These are phyloP conservation scores for Pichia sp. DNA, from an alignment of 1,139 yeast species.

Conservation along the genomic window DNA sequence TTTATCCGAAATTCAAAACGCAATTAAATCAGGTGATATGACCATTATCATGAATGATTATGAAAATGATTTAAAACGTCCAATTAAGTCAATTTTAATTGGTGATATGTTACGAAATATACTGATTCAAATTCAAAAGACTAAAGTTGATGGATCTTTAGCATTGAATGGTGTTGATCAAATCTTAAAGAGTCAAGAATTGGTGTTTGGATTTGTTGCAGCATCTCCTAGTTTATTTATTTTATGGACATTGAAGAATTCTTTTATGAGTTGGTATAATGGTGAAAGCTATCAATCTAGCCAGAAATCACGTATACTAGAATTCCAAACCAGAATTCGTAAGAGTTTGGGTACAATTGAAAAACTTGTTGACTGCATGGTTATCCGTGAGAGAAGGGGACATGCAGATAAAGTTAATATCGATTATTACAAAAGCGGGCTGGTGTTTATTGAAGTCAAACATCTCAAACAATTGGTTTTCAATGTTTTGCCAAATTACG, in stretches of 20 bases:
- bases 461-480: slow-evolving; percentile 47
- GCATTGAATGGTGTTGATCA: slow-evolving; percentile 90
- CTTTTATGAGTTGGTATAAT: slow-evolving; percentile 12
- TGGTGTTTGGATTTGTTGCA: slow-evolving; percentile 87
- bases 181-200: slow-evolving; percentile 80
- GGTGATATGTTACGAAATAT: slow-evolving; percentile 75
- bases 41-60: slow-evolving; percentile 74
- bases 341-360: slow-evolving; percentile 54
- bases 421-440: slow-evolving; percentile 40
- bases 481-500: slow-evolving; percentile 40
- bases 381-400: neutral
- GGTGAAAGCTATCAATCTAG: slow-evolving; percentile 4
- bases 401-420: neutral
- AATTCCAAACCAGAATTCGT: slow-evolving; percentile 32
- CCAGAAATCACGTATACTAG: neutral
- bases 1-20: slow-evolving; percentile 34
- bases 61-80: slow-evolving; percentile 67
- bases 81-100: slow-evolving; percentile 53
- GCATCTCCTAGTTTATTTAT: slow-evolving; percentile 73
- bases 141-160: slow-evolving; percentile 89
- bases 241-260: slow-evolving; percentile 38
- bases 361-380: slow-evolving; percentile 34
- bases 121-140: slow-evolving; percentile 85
- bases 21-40: slow-evolving; percentile 33
- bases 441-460: slow-evolving; percentile 51